Evolutionary conservation across 306 rosid species (phyloP).

Genomic region (Castanopsis chinensis): DNA sequence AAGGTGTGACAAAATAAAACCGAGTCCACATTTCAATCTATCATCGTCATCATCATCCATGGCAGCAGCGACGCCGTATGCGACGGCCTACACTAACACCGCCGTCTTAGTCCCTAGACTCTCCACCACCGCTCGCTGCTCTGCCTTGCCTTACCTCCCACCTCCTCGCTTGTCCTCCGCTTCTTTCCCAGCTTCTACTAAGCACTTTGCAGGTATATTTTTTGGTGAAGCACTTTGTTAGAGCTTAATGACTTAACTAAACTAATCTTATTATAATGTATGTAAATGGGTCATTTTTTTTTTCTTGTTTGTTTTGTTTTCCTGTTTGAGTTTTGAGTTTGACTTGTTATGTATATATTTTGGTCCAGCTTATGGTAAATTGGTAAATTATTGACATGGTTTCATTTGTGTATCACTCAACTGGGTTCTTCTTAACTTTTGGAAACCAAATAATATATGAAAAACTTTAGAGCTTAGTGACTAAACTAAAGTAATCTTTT

Average conservation of each 20-base stretch:
- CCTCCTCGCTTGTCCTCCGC: constrained; percentile 69
- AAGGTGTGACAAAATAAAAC: not conserved
- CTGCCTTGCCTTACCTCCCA: constrained; percentile 71
- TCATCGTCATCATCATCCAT: constrained; percentile 14
- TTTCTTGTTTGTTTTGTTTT: no score
- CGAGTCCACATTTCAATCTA: not conserved
- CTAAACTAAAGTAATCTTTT: no score
- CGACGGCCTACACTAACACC: constrained; percentile 47
- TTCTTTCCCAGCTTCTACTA: constrained; percentile 43
- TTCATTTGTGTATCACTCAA: no score
- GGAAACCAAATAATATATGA: not conserved
- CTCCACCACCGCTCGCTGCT: constrained; percentile 39
- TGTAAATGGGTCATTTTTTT: not conserved
- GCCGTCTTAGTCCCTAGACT: constrained; percentile 51
- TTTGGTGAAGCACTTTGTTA: not conserved
- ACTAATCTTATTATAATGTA: not conserved
- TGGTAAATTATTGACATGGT: not conserved
- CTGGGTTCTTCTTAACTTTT: not conserved
- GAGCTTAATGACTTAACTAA: not conserved
- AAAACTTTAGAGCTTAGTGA: no score
- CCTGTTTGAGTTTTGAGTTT: not conserved
- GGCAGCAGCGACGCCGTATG: constrained; percentile 49
- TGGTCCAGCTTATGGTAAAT: not conserved
- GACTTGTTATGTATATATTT: not conserved
- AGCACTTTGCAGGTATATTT: constrained; percentile 46